phyloP scores from a whole-genome alignment of 768 basidiomycete genomes.

The Coprinopsis strossmayeri region DNA sequence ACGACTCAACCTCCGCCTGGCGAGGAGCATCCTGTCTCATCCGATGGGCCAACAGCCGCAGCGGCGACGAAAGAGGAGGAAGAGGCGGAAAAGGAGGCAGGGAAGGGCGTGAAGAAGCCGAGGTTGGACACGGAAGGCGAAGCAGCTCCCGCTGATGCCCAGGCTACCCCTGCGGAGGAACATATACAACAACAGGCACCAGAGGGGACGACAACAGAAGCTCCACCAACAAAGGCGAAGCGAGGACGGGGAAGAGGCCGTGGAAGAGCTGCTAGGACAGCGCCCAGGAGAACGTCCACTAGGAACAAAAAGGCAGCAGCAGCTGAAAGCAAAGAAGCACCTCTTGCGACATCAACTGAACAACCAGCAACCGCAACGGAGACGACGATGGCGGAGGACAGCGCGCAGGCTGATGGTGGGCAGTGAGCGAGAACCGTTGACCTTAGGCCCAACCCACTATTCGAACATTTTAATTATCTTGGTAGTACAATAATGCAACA shows the following conservation, averaged over 20 bases:
- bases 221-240: background rate
- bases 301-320: too few species aligned
- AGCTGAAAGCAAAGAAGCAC: too few species aligned
- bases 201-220: background rate
- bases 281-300: background rate
- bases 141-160: constrained; percentile 3
- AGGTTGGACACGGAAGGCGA: constrained; percentile 13
- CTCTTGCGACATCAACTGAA: too few species aligned
- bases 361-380: too few species aligned
- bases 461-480: background rate
- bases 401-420: background rate
- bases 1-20: too few species aligned
- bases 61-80: constrained; percentile 9
- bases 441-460: background rate
- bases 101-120: constrained; percentile 20
- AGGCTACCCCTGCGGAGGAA: constrained; percentile 5
- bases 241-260: background rate
- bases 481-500: too few species aligned
- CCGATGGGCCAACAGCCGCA: background rate
- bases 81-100: constrained; percentile 14
- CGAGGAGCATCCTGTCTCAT: too few species aligned
- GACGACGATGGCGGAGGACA: background rate
- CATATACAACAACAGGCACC: background rate
- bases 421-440: background rate
- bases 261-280: background rate